Evolutionary conservation across 2,329 filamentous ascomycete species (phyloP).

Genomic region (Periconia sp.): DNA sequence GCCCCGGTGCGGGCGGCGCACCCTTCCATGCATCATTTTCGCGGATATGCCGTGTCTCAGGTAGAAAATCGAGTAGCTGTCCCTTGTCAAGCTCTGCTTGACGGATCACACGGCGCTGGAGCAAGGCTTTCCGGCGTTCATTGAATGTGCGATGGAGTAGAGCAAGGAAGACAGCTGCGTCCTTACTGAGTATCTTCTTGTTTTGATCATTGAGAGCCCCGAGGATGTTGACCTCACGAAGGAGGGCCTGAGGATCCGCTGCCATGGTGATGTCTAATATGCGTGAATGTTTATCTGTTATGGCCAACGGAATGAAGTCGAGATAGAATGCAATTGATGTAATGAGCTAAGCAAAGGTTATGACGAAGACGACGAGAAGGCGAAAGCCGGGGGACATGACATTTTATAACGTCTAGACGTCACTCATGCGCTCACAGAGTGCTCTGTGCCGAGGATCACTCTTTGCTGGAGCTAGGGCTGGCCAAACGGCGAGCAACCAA

Average conservation of each 20-base stretch:
- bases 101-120: slow-evolving; percentile 81
- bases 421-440: slow-evolving; percentile 27
- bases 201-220: slow-evolving; percentile 76
- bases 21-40: slow-evolving; percentile 94
- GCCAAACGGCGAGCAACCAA: slow-evolving; percentile 32
- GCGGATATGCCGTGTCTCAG: slow-evolving; percentile 92
- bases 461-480: slow-evolving; percentile 30
- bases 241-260: slow-evolving; percentile 67
- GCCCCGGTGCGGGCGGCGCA: slow-evolving; percentile 84
- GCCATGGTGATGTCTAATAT: slow-evolving; percentile 28
- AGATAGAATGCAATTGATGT: slow-evolving; percentile 21
- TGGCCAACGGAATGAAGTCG: background rate
- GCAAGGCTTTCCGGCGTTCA: slow-evolving; percentile 78
- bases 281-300: background rate
- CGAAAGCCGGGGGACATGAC: slow-evolving; percentile 18
- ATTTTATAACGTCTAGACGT: slow-evolving; percentile 33
- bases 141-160: slow-evolving; percentile 96
- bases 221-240: slow-evolving; percentile 85
- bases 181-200: slow-evolving; percentile 87
- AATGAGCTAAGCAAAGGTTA: slow-evolving; percentile 21
- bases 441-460: slow-evolving; percentile 37
- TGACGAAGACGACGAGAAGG: slow-evolving; percentile 22
- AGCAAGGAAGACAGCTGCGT: slow-evolving; percentile 88
- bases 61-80: slow-evolving; percentile 86
- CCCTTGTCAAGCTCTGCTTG: slow-evolving; percentile 94